A percentile compares a stretch with the other conserved stretches of the same genome.
These are phyloP conservation scores for Aurifilum marmelostoma DNA, from an alignment of 2,329 filamentous ascomycete species.

Conservation along the genomic window DNA sequence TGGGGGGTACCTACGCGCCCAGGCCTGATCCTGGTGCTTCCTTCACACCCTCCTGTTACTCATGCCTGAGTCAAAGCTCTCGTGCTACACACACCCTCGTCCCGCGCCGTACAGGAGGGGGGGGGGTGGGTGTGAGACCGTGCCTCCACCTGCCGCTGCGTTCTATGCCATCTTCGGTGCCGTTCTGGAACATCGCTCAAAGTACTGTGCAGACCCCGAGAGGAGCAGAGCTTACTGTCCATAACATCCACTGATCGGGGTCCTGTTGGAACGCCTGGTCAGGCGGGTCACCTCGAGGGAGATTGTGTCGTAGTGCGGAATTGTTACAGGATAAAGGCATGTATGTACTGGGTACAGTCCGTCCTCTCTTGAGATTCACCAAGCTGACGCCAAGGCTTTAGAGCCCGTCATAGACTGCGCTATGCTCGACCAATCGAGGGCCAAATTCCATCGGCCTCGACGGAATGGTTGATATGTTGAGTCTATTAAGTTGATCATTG, in stretches of 20 bases:
- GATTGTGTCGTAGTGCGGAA: background rate
- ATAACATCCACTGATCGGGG: background rate
- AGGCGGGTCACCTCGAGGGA: background rate
- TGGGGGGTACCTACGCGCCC: slow-evolving; percentile 24
- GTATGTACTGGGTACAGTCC: background rate
- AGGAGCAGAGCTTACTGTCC: background rate
- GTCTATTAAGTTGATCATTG: background rate
- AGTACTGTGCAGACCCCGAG: slow-evolving; percentile 2
- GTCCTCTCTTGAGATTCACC: background rate
- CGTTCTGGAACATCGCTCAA: slow-evolving; percentile 23
- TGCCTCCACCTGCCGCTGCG: slow-evolving; percentile 1
- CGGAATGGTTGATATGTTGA: background rate
- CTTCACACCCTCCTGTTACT: slow-evolving; percentile 22
- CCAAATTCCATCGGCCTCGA: background rate
- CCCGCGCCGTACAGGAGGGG: background rate
- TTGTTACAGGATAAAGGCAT: background rate
- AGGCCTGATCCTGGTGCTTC: slow-evolving; percentile 25
- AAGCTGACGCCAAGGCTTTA: slow-evolving; percentile 7
- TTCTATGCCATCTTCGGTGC: slow-evolving; percentile 1
- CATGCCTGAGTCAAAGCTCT: slow-evolving; percentile 27
- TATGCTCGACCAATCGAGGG: background rate
- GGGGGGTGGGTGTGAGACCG: background rate
- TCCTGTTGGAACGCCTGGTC: slow-evolving; percentile 10
- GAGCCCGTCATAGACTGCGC: background rate
- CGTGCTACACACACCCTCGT: slow-evolving; percentile 27